phyloP scores from a whole-genome alignment of 164 flowering plant genomes.

The Amborella trichopoda region DNA sequence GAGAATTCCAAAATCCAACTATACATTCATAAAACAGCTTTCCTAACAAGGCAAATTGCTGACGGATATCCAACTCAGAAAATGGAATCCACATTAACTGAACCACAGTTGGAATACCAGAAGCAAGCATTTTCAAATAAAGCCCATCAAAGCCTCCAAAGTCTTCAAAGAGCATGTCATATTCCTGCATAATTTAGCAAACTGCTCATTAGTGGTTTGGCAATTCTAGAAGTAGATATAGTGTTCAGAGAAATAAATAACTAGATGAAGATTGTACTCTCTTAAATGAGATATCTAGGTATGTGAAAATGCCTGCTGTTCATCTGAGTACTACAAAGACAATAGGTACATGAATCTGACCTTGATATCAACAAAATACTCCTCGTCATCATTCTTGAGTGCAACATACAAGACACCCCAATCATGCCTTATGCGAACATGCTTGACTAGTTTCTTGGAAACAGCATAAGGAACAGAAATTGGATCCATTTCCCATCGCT shows the following conservation, averaged over 20 bases:
- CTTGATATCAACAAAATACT: slow-evolving; percentile 62
- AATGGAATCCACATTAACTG: slow-evolving; percentile 90
- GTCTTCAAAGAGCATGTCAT: slow-evolving; percentile 65
- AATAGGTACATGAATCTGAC: slow-evolving; percentile 16
- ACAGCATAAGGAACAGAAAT: slow-evolving; percentile 84
- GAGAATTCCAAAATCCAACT: slow-evolving; percentile 43
- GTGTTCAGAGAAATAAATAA: too few relatives aligned
- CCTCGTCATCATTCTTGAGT: slow-evolving; percentile 72
- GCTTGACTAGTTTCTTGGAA: slow-evolving; percentile 56
- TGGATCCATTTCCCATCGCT: slow-evolving; percentile 91
- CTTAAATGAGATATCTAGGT: too few relatives aligned
- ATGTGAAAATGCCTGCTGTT: too few relatives aligned
- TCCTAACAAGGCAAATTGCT: slow-evolving; percentile 44
- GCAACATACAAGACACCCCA: slow-evolving; percentile 79
- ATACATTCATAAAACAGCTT: slow-evolving; percentile 35
- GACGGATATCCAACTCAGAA: slow-evolving; percentile 60
- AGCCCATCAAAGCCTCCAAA: slow-evolving; percentile 89
- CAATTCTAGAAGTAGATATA: too few relatives aligned
- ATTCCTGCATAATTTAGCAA: slow-evolving; percentile 46
- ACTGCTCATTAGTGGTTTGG: too few relatives aligned
- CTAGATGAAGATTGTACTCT: too few relatives aligned
- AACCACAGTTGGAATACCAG: slow-evolving; percentile 71
- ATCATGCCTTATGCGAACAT: slow-evolving; percentile 84
- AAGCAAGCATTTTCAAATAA: slow-evolving; percentile 69
- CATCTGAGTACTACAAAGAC: not conserved